A percentile compares a stretch with the other conserved stretches of the same genome.
phyloP scores from a whole-genome alignment of 371 early-diverging fungal species.

The Lichtheimia ornata region DNA sequence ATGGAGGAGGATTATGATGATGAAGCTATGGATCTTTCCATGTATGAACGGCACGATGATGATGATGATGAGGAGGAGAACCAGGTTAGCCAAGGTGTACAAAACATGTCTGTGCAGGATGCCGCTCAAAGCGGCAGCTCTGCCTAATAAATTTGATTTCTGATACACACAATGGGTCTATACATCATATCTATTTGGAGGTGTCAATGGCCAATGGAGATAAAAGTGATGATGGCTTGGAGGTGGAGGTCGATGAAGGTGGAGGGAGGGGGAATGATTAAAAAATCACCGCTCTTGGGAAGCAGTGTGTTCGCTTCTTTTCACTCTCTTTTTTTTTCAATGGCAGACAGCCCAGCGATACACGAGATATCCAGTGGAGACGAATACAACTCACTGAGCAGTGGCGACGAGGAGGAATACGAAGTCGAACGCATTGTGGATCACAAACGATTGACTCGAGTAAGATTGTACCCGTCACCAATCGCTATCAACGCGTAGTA shows the following conservation, averaged over 20 bases:
- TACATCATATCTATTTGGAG: too few species aligned
- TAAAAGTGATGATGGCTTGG: too few species aligned
- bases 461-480: not conserved
- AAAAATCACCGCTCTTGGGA: too few species aligned
- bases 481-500: not conserved
- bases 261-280: too few species aligned
- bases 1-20: slow-evolving; percentile 78
- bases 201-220: too few species aligned
- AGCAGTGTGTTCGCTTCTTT: too few species aligned
- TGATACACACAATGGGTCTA: too few species aligned
- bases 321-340: too few species aligned
- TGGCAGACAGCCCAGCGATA: too few species aligned
- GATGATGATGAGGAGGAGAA: slow-evolving; percentile 36
- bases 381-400: too few species aligned
- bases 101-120: slow-evolving; percentile 1
- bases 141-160: not conserved
- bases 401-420: slow-evolving; percentile 13
- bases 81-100: slow-evolving; percentile 24
- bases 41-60: slow-evolving; percentile 54
- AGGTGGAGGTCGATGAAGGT: too few species aligned
- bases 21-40: slow-evolving; percentile 64
- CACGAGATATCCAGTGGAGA: too few species aligned
- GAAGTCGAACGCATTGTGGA: slow-evolving; percentile 16
- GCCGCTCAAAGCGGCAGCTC: not conserved
- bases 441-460: not conserved